Evolutionary conservation across 208 protist genomes (phyloP), one percentile per base, ranked within the genome.

Genomic region (Wallacemonas rigidus): DNA sequence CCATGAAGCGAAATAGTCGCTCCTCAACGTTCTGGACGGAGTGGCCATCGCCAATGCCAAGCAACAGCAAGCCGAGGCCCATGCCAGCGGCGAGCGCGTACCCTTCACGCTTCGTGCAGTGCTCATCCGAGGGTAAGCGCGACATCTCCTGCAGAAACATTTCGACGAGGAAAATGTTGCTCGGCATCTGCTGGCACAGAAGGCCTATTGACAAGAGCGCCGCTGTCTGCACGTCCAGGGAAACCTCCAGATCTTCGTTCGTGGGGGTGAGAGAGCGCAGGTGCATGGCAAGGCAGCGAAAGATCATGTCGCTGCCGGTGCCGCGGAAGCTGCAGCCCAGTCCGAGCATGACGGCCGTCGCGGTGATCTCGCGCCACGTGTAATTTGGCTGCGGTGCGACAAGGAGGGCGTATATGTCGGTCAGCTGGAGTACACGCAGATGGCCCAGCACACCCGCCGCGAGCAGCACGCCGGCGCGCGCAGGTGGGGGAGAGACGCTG

Each of bases 271-370:
- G 80, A 1, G 91, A 91, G 55, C 88, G 88, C 35, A 93, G 80
- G 71, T 96, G 91, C 71, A 96, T 88, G 12, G 91, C 90, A 1
- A 96, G 71, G 77, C 91, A 96, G 76, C 88, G 87, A 65, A 93
- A 94, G 35, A 96, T 87, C 35, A 91, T 71, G 70, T 83, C 82
- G 56, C 89, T 93, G 67, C 78, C 85, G 38, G 88, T 92, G 43
- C 88, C 91, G 43, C 88, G 88, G 70, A 93, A 90, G 77, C 91
- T 94, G 84, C 88, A 96, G 76, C 87, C 91, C 26, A 96, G 80
- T 1, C 91, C 91, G 8, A 96, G 74, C 82, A 96, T 85, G 7
- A 96, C 91, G 2, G 91, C 85, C 72, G 91, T 91, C 1, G 91
- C 90, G 9, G 85, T 90, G 15, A 79, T 76, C 69, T 96, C 91